Evolutionary conservation across 768 basidiomycete species (phyloP), one percentile per base, ranked within the genome.

Genomic region (Boletus reticuloceps): DNA sequence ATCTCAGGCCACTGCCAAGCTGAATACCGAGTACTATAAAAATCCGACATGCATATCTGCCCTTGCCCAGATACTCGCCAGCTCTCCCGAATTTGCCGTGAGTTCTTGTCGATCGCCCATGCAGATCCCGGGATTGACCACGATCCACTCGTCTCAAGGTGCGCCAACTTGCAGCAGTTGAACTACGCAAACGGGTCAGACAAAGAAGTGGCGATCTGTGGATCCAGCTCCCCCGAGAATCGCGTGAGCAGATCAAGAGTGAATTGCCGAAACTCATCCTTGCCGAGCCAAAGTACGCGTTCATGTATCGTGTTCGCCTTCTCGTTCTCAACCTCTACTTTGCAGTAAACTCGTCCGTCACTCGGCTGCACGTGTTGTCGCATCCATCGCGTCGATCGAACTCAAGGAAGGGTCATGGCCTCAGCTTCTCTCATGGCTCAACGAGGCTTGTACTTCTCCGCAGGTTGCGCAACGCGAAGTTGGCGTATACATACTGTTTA

Each of bases 141-240:
- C 38, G 50, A 53, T 53, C 36, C 27, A 22, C 10, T 45, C 40
- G 13, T 47, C 1, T 13, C 25, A 49, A 99, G 95, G 86, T 98
- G 59, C 91, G 94, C 58, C 97, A 99, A 84, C 82, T 99, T 20
- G 92, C 95, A 46, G 94, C 95, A 9, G 94, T 98, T 52, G 97
- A 99, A 75, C 80, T 98, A 69, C 83, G 96, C 64, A 99, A 99
- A 79, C 90, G 96, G 54, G 83, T 98, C 56, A 71, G 80, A 27
- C 82, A 85, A 68, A 87, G 87, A 64, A 90, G 88, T 61, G 89
- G 88, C 47, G 83, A 81, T 68, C 73, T 95, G 32, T 99, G 97
- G 97, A 76, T 83, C 19, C 76, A 82, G 53, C 79, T 92, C 29
- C 73, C 83, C 36, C 80, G 82, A 68, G 75, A 78, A 37, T 77